Base-by-base conservation (phyloP, 2,329 filamentous ascomycete species). In the Calonectria pteridis region DNA sequence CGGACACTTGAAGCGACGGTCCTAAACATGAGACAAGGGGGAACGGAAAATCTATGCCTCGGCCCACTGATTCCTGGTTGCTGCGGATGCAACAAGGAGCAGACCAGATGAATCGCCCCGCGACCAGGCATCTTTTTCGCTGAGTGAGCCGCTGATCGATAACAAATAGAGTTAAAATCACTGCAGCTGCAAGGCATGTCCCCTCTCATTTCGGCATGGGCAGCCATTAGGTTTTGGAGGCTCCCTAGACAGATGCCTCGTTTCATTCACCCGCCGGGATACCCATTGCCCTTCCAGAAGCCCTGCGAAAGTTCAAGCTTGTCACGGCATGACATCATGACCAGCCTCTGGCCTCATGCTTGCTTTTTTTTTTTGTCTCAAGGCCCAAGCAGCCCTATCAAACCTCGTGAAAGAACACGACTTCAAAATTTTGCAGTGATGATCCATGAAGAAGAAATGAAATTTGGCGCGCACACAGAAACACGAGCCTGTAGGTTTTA, bases 41-140 rank as follows among this genome's bases (percentile, higher is more conserved):
- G 33, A 28, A 28, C 55, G 55, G 55, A 40, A 62, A 62, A 62
- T 62, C 55, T 62, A 62, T 62, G 55, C 55, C 55, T 62, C n/a
- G 55, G 33, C 23, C 55, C 55, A 62, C 33, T 5, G 4, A 62
- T 11, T 20, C 29, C 35, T 62, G 6, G 55, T 18, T 40, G 33
- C 55, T 40, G 55, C 23, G 55, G 55, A 37, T 40, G 55, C 35
- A 6, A 62, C 33, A 28, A 37, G 55, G 55, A 62, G 23, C 55
- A 11, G 20, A 59, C 55, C 55, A 26, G 16, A 59, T n/a, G 33
- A 59, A 23, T 2, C 53, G 31, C 55, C 31, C 55, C 55, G 33
- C n/a, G 23, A 40, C 10, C 55, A 62, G 55, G 55, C 35, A 62
- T 62, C 18, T 18, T 26, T 26, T 37, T 28, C 55, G 11, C 55